These are phyloP conservation scores for Ceriops zippeliana DNA, from an alignment of 345 rosid genomes.

Conservation along the genomic window DNA sequence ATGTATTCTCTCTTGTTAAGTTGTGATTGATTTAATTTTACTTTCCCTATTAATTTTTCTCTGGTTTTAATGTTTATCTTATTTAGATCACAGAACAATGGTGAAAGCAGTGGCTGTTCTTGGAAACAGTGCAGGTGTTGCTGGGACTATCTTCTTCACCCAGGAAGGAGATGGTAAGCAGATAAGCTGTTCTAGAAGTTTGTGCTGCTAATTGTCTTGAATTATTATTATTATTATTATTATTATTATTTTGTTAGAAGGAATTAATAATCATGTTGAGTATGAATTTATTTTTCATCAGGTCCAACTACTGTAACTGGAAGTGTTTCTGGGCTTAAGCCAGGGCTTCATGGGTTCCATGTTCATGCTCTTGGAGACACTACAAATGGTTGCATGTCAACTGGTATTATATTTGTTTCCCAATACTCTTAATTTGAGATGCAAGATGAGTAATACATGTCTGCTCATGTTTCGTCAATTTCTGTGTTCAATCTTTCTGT, in stretches of 20 bases:
- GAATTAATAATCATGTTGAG: background rate
- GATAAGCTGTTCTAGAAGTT: background rate
- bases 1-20: background rate
- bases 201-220: background rate
- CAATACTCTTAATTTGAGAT: too few species aligned
- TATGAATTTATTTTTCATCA: conserved; percentile 15
- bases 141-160: conserved; percentile 66
- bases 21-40: background rate
- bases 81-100: conserved; percentile 83
- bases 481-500: background rate
- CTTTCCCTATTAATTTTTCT: background rate
- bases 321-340: conserved; percentile 77
- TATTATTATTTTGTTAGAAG: background rate
- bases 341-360: conserved; percentile 97
- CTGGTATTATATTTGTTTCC: conserved; percentile 47
- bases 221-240: too few species aligned
- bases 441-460: too few species aligned
- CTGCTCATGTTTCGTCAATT: background rate
- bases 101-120: conserved; percentile 88
- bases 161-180: conserved; percentile 78
- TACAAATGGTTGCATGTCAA: conserved; percentile 99
- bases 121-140: conserved; percentile 65
- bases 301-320: conserved; percentile 82
- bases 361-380: conserved; percentile 99
- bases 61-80: conserved; percentile 4